Conservation (phyloP, 345 rosid genomes). For the Geranium rotundifolium region DNA sequence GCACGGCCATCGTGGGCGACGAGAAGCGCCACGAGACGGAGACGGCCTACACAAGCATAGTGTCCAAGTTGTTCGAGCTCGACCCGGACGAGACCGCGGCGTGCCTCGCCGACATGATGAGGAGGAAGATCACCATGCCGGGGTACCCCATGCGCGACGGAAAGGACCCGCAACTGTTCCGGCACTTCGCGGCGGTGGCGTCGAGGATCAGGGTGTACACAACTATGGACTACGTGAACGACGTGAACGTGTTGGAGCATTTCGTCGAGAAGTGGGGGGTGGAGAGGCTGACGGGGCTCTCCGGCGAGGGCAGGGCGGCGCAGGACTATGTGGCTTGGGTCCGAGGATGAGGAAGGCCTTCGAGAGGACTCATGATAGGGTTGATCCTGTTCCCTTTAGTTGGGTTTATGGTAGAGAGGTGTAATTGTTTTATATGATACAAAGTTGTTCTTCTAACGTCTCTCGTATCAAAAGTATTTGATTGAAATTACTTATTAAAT, state of each 20-base stretch:
- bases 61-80: neutral
- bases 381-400: neutral
- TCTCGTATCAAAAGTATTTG: too few relatives aligned
- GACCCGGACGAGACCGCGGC: neutral
- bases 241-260: neutral
- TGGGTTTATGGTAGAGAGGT: slow-evolving; percentile 1
- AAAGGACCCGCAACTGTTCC: neutral
- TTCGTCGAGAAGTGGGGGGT: neutral
- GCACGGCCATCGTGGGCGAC: too few relatives aligned
- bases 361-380: neutral
- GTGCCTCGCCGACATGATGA: neutral
- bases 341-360: neutral
- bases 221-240: too few relatives aligned
- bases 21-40: slow-evolving; percentile 2
- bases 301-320: slow-evolving; percentile 1
- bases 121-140: slow-evolving; percentile 1
- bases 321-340: neutral
- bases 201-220: too few relatives aligned
- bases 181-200: neutral
- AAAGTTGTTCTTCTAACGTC: too few relatives aligned
- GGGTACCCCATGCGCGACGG: slow-evolving; percentile 2
- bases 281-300: neutral
- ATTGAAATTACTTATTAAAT: too few relatives aligned
- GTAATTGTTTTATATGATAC: too few relatives aligned
- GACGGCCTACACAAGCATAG: neutral